Percentiles rank a stretch among this genome's conserved stretches.
phyloP scores from a whole-genome alignment of 768 basidiomycete genomes.

The Suillus paluster region DNA sequence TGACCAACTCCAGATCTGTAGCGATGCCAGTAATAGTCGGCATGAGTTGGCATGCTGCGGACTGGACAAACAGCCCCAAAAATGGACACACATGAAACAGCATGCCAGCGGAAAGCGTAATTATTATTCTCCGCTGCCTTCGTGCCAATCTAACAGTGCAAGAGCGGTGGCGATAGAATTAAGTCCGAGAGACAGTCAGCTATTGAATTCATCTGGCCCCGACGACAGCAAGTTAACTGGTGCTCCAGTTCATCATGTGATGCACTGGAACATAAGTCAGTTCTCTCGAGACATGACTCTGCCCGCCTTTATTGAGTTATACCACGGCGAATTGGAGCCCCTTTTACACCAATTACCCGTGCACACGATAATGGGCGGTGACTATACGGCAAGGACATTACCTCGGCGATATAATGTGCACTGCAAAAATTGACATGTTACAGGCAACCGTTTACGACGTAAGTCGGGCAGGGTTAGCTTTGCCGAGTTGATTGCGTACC shows the following conservation, averaged over 20 bases:
- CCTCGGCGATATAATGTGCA: not conserved
- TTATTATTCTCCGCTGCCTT: conserved; percentile 12
- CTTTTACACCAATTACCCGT: too few species aligned
- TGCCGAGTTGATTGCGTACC: not conserved
- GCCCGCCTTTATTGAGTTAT: not conserved
- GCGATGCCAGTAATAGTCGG: conserved; percentile 9
- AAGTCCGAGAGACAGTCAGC: too few species aligned
- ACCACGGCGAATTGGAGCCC: not conserved
- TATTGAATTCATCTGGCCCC: not conserved
- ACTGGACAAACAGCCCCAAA: conserved; percentile 18
- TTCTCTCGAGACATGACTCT: too few species aligned
- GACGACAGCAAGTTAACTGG: too few species aligned
- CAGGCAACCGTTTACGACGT: too few species aligned
- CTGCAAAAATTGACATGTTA: not conserved
- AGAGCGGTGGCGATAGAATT: not conserved
- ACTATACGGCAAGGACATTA: not conserved
- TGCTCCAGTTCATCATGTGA: too few species aligned
- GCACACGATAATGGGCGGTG: not conserved
- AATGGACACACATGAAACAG: conserved; percentile 10
- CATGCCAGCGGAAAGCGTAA: conserved; percentile 14
- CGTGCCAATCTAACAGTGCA: conserved; percentile 10
- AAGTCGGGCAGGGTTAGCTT: not conserved
- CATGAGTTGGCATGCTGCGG: not conserved
- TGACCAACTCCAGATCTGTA: conserved; percentile 18
- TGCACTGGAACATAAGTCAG: not conserved